Percentiles rank a stretch among this genome's conserved stretches.
These are phyloP conservation scores for Penicillium paradoxum DNA, from an alignment of 495 filamentous ascomycete species.

Conservation along the genomic window DNA sequence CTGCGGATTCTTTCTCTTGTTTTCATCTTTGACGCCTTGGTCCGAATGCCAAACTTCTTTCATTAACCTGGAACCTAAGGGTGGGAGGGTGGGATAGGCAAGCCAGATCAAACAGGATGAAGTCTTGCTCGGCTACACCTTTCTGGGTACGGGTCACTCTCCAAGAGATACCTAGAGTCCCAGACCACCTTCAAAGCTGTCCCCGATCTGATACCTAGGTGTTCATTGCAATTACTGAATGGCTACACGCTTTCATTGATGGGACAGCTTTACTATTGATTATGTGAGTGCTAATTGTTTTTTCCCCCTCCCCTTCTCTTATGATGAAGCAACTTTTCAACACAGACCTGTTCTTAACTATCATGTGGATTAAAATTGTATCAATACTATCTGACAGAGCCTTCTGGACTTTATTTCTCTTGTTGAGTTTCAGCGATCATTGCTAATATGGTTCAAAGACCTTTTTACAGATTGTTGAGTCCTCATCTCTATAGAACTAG, in stretches of 20 bases:
- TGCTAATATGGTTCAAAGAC: conserved; percentile 8
- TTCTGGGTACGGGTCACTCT: too few species aligned
- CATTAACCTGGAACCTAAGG: too few species aligned
- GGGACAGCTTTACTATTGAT: neutral
- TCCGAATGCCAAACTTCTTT: too few species aligned
- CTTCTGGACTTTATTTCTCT: conserved; percentile 5
- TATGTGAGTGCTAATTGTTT: neutral
- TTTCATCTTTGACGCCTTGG: neutral
- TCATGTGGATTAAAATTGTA: conserved; percentile 44
- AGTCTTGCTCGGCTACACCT: neutral
- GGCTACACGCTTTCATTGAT: neutral
- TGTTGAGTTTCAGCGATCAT: neutral
- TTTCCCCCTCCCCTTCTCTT: conserved; percentile 10
- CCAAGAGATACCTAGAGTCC: neutral
- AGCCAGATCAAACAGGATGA: neutral
- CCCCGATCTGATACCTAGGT: neutral
- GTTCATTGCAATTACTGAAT: neutral
- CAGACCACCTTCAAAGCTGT: too few species aligned
- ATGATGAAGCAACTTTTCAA: conserved; percentile 52
- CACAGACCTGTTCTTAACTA: conserved; percentile 56
- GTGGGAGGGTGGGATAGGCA: too few species aligned
- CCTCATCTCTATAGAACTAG: neutral
- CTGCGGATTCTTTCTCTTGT: neutral
- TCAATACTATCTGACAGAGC: conserved; percentile 48
- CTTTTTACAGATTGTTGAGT: neutral